Evolutionary conservation across 805 yeast genomes (phyloP).

Genomic region (Schizosaccharomyces lindneri): DNA sequence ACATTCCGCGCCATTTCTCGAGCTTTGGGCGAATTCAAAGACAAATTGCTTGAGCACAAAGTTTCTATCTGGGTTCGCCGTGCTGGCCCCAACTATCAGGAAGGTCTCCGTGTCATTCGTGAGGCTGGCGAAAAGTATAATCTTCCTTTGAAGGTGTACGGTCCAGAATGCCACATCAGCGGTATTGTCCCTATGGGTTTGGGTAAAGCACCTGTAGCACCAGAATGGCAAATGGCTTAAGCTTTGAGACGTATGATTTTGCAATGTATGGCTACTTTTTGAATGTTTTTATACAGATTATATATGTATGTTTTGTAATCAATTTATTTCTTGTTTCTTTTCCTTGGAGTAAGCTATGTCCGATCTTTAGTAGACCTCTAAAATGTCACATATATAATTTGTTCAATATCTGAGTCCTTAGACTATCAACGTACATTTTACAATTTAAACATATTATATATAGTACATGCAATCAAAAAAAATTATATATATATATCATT

Average conservation of each 20-base stretch:
- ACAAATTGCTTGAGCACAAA: slow-evolving; percentile 16
- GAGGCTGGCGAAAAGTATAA: slow-evolving; percentile 22
- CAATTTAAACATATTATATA: too few species aligned
- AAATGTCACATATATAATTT: too few species aligned
- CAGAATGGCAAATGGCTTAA: not conserved
- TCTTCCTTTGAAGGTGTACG: slow-evolving; percentile 23
- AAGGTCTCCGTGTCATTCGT: slow-evolving; percentile 21
- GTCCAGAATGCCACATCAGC: slow-evolving; percentile 27
- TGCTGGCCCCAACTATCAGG: slow-evolving; percentile 27
- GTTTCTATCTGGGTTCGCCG: slow-evolving; percentile 21
- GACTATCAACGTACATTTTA: too few species aligned
- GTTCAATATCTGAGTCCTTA: too few species aligned
- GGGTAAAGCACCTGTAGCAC: not conserved
- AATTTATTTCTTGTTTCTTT: too few species aligned
- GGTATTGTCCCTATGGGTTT: slow-evolving; percentile 22
- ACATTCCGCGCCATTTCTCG: slow-evolving; percentile 26
- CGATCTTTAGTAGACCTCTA: too few species aligned
- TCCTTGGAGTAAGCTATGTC: too few species aligned
- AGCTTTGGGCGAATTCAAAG: slow-evolving; percentile 20
- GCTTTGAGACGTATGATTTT: not conserved
- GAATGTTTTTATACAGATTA: too few species aligned
- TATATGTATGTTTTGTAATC: too few species aligned
- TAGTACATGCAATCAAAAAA: too few species aligned
- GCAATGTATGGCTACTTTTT: too few species aligned
- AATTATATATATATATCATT: too few species aligned